phyloP scores from a whole-genome alignment of 2,329 filamentous ascomycete species.

The Aspergillus quadricinctus region DNA sequence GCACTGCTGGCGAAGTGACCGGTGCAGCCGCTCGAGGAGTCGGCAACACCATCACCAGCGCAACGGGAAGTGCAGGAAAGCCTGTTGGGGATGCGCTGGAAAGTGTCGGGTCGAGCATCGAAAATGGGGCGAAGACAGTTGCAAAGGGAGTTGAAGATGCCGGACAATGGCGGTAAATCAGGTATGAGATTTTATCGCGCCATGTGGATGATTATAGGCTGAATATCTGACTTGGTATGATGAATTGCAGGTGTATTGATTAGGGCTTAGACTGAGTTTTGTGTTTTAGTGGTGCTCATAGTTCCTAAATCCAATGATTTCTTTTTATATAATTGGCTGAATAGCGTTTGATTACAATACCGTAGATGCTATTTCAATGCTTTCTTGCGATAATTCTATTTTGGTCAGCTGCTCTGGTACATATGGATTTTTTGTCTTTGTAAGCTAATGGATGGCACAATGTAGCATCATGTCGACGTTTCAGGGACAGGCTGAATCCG shows the following conservation, averaged over 20 bases:
- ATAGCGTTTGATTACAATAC: too few species aligned
- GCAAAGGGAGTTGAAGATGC: slow-evolving; percentile 56
- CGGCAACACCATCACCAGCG: slow-evolving; percentile 52
- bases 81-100: slow-evolving; percentile 55
- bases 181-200: not conserved
- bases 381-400: too few species aligned
- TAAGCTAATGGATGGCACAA: too few species aligned
- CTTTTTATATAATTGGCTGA: too few species aligned
- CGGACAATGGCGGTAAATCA: slow-evolving; percentile 47
- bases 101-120: slow-evolving; percentile 51
- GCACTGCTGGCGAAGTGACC: slow-evolving; percentile 51
- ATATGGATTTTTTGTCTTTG: too few species aligned
- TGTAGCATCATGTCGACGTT: too few species aligned
- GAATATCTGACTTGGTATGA: not conserved
- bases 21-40: slow-evolving; percentile 56
- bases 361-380: too few species aligned
- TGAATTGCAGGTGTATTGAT: too few species aligned
- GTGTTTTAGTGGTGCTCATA: not conserved
- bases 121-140: slow-evolving; percentile 48
- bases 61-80: slow-evolving; percentile 51
- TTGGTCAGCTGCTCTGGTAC: too few species aligned
- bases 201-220: not conserved
- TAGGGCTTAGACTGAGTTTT: not conserved
- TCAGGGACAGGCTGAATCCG: too few species aligned
- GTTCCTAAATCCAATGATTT: not conserved